phyloP scores from a whole-genome alignment of 2,329 filamentous ascomycete genomes.

The Aspergillus sp. region DNA sequence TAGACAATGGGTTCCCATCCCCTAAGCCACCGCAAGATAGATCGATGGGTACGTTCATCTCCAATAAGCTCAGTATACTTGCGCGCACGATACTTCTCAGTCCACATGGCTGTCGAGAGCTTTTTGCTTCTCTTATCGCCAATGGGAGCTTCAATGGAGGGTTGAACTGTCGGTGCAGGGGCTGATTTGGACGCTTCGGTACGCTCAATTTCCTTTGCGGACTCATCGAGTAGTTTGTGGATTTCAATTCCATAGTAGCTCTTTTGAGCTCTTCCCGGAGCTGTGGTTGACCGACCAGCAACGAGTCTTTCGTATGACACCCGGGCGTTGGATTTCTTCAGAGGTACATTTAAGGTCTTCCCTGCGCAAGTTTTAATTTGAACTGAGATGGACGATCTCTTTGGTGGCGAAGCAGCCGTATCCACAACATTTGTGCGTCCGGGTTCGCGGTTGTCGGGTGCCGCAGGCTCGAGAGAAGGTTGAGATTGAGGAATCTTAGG shows the following conservation, averaged over 20 bases:
- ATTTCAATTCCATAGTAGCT: slow-evolving; percentile 93
- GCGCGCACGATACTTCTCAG: slow-evolving; percentile 91
- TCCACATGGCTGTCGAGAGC: slow-evolving; percentile 66
- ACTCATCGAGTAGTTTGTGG: slow-evolving; percentile 74
- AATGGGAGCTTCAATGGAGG: slow-evolving; percentile 32
- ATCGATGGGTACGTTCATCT: slow-evolving; percentile 88
- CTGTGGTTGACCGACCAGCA: slow-evolving; percentile 51
- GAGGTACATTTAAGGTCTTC: slow-evolving; percentile 43
- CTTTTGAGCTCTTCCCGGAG: slow-evolving; percentile 55
- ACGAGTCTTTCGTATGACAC: slow-evolving; percentile 55
- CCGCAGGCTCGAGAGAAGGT: background rate
- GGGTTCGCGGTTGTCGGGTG: slow-evolving; percentile 1
- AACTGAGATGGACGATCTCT: slow-evolving; percentile 20
- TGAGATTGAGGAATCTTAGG: slow-evolving; percentile 13
- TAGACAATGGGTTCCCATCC: slow-evolving; percentile 92
- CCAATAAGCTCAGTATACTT: slow-evolving; percentile 93
- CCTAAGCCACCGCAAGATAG: slow-evolving; percentile 91
- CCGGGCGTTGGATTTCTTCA: slow-evolving; percentile 35
- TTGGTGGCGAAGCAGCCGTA: slow-evolving; percentile 13
- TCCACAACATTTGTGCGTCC: slow-evolving; percentile 5
- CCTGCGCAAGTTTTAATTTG: slow-evolving; percentile 51
- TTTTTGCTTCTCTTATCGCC: slow-evolving; percentile 29
- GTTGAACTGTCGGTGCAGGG: slow-evolving; percentile 23
- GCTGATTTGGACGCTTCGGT: slow-evolving; percentile 22
- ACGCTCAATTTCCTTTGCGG: slow-evolving; percentile 58